Evolutionary conservation across 345 rosid species (phyloP), one percentile per base, ranked within the genome.

Genomic region (Sisymbrium altissimum): DNA sequence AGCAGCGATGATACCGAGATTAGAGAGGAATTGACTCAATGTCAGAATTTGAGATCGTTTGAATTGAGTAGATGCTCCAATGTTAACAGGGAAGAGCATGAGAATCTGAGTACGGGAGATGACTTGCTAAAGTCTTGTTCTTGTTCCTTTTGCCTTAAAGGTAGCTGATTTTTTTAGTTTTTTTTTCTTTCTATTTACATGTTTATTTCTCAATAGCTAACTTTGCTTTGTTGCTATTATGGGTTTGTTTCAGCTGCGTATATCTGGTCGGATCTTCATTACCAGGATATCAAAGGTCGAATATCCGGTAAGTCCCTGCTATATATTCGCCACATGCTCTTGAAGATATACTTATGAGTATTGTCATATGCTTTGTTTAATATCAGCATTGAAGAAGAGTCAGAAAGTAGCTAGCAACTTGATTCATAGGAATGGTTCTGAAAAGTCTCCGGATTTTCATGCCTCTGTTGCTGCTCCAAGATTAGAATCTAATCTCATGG

Each of bases 241-340:
- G 41, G 49, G 54, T 77, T 39, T 43, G 72, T 12, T 70, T 75
- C 87, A 95, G 99, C 97, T 82, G 89, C 96, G 66, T 85, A 83
- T 78, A 95, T 95, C 30, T 95, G 89, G 97, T 83, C 97, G 11
- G 97, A 92, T 83, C 91, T 95, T 61, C 88, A 92, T 76, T 91
- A 88, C 74, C 97, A 91, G 84, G 97, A 94, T 70, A 79, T 84
- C 73, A 91, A 87, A 78, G 97, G 93, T 66, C 88, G 95, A 69
- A 67, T 89, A 64, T 54, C 86, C 18, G 96, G 97, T 91, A 81
- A 68, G 80, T 60, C 53, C 52, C 5, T 23, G 32, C 11, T n/a
- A 8, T 36, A 36, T 9, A 9, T 9, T 36, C 12, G 12, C 40
- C 30, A n/a, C 33, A 46, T 8, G 49, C 41, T 45, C 7, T 12